These are phyloP conservation scores for Phytopythium aichiense DNA, from an alignment of 352 stramenopile genomes.

Conservation along the genomic window DNA sequence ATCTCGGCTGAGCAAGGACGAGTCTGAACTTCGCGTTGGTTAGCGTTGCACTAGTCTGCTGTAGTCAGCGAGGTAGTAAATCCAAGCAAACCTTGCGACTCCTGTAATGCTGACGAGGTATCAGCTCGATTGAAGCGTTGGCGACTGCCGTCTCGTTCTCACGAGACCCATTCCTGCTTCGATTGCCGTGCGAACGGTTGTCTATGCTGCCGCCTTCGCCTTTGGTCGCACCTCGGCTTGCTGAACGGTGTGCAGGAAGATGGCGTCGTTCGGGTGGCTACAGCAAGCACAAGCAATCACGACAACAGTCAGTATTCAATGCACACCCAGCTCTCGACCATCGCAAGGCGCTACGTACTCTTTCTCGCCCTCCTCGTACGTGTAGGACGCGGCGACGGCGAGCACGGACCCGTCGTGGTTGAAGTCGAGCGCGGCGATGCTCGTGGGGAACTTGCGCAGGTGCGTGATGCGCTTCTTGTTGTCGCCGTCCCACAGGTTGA, in stretches of 20 bases:
- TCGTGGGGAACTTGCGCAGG: conserved; percentile 80
- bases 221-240: conserved; percentile 86
- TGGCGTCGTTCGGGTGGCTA: conserved; percentile 91
- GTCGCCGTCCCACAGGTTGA: conserved; percentile 93
- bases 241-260: conserved; percentile 91
- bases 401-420: conserved; percentile 91
- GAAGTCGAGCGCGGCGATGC: conserved; percentile 93
- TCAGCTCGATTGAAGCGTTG: background rate
- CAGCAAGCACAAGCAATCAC: conserved; percentile 8
- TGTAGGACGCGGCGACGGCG: conserved; percentile 95
- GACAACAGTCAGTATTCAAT: conserved; percentile 1
- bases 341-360: conserved; percentile 52
- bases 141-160: background rate
- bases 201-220: conserved; percentile 31
- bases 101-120: background rate
- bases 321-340: background rate
- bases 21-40: background rate
- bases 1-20: background rate
- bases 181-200: background rate
- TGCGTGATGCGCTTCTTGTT: conserved; percentile 95
- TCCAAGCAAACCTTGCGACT: background rate
- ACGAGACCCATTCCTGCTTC: background rate
- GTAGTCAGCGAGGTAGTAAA: background rate
- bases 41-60: background rate
- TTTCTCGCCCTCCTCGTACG: conserved; percentile 96